Percentiles rank a stretch among this genome's conserved stretches.
Evolutionary conservation across 768 basidiomycete genomes (phyloP).

Genomic region (Macrocybe gigantea): DNA sequence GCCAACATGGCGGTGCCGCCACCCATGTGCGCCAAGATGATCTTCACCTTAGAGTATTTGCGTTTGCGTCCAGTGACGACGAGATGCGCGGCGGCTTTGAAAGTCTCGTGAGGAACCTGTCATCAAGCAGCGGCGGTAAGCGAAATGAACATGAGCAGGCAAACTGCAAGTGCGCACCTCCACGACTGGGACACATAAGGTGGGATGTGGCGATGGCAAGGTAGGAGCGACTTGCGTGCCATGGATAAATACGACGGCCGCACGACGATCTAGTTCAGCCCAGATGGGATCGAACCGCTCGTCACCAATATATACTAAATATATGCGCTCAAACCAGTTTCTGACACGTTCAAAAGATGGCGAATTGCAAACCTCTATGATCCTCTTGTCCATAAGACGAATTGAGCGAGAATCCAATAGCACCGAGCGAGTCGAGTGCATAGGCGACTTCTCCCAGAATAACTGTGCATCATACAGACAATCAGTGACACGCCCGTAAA

Average conservation of each 20-base stretch:
- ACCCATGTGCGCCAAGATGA: constrained; percentile 73
- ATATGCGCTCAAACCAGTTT: constrained; percentile 1
- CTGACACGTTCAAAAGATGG: not conserved
- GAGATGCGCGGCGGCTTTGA: constrained; percentile 74
- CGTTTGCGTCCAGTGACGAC: constrained; percentile 68
- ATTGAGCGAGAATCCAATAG: constrained; percentile 59
- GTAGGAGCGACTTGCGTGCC: constrained; percentile 63
- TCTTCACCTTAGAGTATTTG: constrained; percentile 49
- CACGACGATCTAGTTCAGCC: constrained; percentile 58
- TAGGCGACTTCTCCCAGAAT: constrained; percentile 55
- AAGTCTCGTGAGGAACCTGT: constrained; percentile 78
- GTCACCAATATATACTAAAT: constrained; percentile 62
- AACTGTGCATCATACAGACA: constrained; percentile 28
- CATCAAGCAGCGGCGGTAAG: not conserved
- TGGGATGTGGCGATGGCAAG: constrained; percentile 54
- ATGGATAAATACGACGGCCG: constrained; percentile 65
- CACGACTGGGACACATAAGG: constrained; percentile 1
- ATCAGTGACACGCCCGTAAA: not conserved
- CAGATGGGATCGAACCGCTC: constrained; percentile 60
- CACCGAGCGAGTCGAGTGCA: constrained; percentile 53
- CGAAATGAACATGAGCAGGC: not conserved
- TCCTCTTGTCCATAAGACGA: constrained; percentile 42
- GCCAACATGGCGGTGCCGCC: constrained; percentile 63
- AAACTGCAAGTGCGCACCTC: not conserved
- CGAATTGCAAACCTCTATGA: no score